phyloP scores from a whole-genome alignment of 805 yeast species.

The Pichia eremophila region DNA sequence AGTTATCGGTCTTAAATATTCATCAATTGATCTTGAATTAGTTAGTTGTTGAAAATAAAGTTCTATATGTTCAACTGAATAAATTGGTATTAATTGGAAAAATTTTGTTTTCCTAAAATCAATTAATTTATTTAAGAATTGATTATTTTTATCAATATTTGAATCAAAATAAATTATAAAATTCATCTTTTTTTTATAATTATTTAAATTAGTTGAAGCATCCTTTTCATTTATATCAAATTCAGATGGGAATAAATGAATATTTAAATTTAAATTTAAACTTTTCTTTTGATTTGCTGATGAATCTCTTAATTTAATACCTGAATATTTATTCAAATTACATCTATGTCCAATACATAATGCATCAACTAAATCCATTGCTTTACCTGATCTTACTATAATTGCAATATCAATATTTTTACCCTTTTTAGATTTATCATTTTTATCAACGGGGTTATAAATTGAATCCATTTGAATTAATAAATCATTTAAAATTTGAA shows the following conservation, averaged over 20 bases:
- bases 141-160: slow-evolving; percentile 19
- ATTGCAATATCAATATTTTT: slow-evolving; percentile 48
- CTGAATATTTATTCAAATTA: slow-evolving; percentile 49
- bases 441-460: slow-evolving; percentile 18
- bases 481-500: slow-evolving; percentile 57
- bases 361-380: slow-evolving; percentile 67
- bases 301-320: slow-evolving; percentile 47
- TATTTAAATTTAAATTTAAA: slow-evolving; percentile 11
- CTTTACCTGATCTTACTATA: slow-evolving; percentile 58
- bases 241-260: slow-evolving; percentile 35
- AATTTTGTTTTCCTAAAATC: slow-evolving; percentile 27
- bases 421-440: slow-evolving; percentile 6
- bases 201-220: slow-evolving; percentile 1
- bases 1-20: slow-evolving; percentile 49
- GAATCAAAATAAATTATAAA: slow-evolving; percentile 27
- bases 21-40: slow-evolving; percentile 25
- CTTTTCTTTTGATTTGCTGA: slow-evolving; percentile 16
- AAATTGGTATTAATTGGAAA: slow-evolving; percentile 62
- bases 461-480: slow-evolving; percentile 41
- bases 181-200: slow-evolving; percentile 12
- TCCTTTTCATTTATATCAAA: slow-evolving; percentile 16
- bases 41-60: slow-evolving; percentile 32
- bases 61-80: slow-evolving; percentile 78
- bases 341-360: slow-evolving; percentile 54
- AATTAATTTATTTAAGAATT: slow-evolving; percentile 8